These are phyloP conservation scores for Papilionanthe hybrid DNA, from an alignment of 116 monocot species.

Conservation along the genomic window DNA sequence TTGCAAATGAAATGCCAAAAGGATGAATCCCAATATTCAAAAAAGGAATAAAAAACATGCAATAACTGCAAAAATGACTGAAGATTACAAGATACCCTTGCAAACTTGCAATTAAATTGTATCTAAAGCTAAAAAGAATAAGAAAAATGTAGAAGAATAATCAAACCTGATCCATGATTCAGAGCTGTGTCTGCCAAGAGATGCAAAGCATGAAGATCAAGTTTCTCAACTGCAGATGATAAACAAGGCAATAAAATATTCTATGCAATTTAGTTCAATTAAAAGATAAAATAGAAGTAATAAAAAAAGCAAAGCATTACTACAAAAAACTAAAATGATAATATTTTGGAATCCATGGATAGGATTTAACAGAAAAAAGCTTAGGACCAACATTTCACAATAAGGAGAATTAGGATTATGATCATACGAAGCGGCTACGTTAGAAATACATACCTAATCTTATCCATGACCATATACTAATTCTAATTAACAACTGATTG, in stretches of 20 bases:
- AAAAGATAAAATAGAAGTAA: neutral
- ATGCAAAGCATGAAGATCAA: slow-evolving; percentile 4
- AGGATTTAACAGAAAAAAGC: too few species aligned
- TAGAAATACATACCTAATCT: neutral
- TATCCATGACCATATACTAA: neutral
- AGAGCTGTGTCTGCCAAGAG: slow-evolving; percentile 4
- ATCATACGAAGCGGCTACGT: neutral
- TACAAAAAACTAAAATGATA: neutral
- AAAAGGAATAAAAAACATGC: neutral
- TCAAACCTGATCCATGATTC: neutral
- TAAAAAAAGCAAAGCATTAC: neutral
- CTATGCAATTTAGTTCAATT: neutral
- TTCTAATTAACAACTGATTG: neutral
- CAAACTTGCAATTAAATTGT: neutral
- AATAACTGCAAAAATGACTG: neutral
- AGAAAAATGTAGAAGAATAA: neutral
- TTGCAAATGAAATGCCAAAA: too few species aligned
- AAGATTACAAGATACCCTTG: neutral
- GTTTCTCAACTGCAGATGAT: neutral
- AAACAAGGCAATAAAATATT: neutral
- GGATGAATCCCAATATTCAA: too few species aligned
- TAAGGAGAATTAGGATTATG: neutral
- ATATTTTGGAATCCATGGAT: neutral
- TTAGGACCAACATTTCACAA: neutral
- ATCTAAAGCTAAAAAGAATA: neutral